Conservation (phyloP, 805 yeast species). For the Cyberlindnera mississippiensis region DNA sequence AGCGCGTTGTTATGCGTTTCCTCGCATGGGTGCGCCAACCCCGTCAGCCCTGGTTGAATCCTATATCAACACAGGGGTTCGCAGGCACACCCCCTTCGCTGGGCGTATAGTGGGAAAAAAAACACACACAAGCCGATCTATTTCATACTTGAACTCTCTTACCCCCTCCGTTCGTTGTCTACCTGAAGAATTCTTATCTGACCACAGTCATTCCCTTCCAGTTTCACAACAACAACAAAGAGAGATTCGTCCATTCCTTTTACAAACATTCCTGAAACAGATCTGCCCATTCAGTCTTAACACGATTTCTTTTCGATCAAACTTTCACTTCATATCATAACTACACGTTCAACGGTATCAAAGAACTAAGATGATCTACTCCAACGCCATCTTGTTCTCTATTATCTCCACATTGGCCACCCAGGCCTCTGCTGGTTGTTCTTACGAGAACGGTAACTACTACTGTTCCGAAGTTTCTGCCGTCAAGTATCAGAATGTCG, state of each 20-base stretch:
- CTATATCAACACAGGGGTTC: constrained; percentile 2
- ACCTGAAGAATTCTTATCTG: neutral
- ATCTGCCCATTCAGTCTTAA: neutral
- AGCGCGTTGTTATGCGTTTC: constrained; percentile 9
- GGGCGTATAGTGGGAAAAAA: neutral
- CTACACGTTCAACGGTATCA: neutral
- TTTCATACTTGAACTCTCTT: constrained; percentile 4
- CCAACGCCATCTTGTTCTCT: constrained; percentile 22
- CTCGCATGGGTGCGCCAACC: constrained; percentile 7
- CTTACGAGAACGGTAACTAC: constrained; percentile 66
- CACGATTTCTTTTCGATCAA: neutral
- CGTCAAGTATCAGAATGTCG: constrained; percentile 65
- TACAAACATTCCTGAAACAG: constrained; percentile 11
- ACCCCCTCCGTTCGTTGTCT: neutral
- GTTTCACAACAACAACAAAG: constrained; percentile 1
- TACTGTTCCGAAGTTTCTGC: constrained; percentile 74
- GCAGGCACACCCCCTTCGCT: constrained; percentile 7
- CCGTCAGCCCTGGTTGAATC: constrained; percentile 5
- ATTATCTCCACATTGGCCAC: constrained; percentile 20
- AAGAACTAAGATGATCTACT: constrained; percentile 19
- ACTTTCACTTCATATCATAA: neutral
- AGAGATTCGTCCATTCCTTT: constrained; percentile 19
- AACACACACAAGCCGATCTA: neutral
- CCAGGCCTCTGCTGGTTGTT: constrained; percentile 34
- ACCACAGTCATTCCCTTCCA: neutral